phyloP scores from a whole-genome alignment of 1,284 basidiomycete genomes.

The Kalmanozyma brasiliensis region DNA sequence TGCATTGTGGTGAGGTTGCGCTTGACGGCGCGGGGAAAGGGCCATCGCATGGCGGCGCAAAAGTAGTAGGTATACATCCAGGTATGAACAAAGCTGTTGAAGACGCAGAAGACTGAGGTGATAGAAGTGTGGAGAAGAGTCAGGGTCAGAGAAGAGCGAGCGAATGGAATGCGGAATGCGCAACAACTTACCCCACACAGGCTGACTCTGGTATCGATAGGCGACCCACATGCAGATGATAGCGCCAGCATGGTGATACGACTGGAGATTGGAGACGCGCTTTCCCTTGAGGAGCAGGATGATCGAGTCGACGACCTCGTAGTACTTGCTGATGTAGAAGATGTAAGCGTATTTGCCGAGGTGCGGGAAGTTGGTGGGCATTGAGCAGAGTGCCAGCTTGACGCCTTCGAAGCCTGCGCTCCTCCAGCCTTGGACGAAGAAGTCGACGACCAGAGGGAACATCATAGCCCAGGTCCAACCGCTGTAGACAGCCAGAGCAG shows the following conservation, averaged over 20 bases:
- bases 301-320: constrained; percentile 64
- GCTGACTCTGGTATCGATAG: constrained; percentile 58
- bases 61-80: constrained; percentile 63
- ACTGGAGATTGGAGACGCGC: constrained; percentile 63
- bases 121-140: background rate
- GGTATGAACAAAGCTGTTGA: constrained; percentile 64
- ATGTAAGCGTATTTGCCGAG: constrained; percentile 63
- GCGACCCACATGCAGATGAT: constrained; percentile 68
- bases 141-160: constrained; percentile 3
- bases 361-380: constrained; percentile 57
- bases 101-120: constrained; percentile 55
- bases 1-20: constrained; percentile 62
- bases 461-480: constrained; percentile 53
- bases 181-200: constrained; percentile 50
- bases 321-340: constrained; percentile 67
- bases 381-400: constrained; percentile 67
- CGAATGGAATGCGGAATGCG: background rate
- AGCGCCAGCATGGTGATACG: constrained; percentile 65
- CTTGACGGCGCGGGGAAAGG: constrained; percentile 59
- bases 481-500: constrained; percentile 52
- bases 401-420: constrained; percentile 55
- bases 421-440: constrained; percentile 52
- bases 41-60: constrained; percentile 54
- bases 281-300: constrained; percentile 68
- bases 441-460: constrained; percentile 47